Conservation (phyloP, 2,329 filamentous ascomycete species). For the Leptographium galeiforme region DNA sequence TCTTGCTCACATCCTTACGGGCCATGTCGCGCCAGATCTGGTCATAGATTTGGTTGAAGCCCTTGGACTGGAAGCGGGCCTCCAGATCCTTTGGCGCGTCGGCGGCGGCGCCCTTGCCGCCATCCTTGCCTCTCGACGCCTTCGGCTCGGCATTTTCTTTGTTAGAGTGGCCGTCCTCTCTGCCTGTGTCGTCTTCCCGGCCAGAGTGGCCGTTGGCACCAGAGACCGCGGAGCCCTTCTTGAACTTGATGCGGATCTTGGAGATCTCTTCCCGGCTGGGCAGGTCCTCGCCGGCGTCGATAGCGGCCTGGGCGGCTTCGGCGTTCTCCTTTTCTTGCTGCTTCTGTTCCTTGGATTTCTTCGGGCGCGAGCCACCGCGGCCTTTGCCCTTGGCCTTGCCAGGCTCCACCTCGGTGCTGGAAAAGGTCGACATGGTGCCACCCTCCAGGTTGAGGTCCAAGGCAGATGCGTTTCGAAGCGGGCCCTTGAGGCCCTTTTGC, state of each 20-base stretch:
- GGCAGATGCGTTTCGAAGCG: conserved; percentile 50
- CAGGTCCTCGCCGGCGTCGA: conserved; percentile 66
- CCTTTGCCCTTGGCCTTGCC: conserved; percentile 36
- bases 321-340: conserved; percentile 71
- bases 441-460: conserved; percentile 73
- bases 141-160: conserved; percentile 35
- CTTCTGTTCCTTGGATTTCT: conserved; percentile 85
- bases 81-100: conserved; percentile 40
- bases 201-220: conserved; percentile 21
- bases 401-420: conserved; percentile 46
- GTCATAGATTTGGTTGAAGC: conserved; percentile 93
- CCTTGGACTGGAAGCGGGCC: conserved; percentile 69
- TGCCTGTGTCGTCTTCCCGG: conserved; percentile 23
- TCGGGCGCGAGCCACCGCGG: conserved; percentile 54
- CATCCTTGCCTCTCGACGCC: conserved; percentile 25
- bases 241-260: conserved; percentile 53
- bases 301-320: conserved; percentile 72
- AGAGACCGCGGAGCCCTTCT: conserved; percentile 28
- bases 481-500: conserved; percentile 75
- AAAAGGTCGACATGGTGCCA: conserved; percentile 75
- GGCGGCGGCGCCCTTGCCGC: conserved; percentile 19
- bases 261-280: conserved; percentile 43
- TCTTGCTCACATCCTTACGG: conserved; percentile 85
- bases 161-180: conserved; percentile 30
- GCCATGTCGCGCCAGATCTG: conserved; percentile 95